Evolutionary conservation across 306 rosid genomes (phyloP).

Genomic region (Fagus crenata): DNA sequence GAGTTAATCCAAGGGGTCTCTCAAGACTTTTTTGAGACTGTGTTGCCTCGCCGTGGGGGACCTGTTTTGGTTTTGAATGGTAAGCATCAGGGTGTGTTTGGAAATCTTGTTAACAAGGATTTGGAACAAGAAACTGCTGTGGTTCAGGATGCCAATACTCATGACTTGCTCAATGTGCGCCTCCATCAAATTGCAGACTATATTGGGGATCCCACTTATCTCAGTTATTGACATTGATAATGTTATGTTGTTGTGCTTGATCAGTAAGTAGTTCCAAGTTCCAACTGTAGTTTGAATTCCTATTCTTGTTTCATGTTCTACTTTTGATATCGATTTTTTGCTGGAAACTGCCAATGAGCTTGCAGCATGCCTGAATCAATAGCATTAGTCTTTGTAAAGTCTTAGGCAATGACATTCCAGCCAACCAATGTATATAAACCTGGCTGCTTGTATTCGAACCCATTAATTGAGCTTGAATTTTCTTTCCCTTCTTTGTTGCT

Average conservation of each 20-base stretch:
- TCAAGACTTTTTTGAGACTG: slow-evolving; percentile 75
- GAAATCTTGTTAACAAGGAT: slow-evolving; percentile 79
- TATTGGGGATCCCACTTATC: slow-evolving; percentile 72
- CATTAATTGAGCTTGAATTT: too few relatives aligned
- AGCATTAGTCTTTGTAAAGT: too few relatives aligned
- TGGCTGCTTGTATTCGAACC: too few relatives aligned
- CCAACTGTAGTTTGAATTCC: too few relatives aligned
- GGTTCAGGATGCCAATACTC: slow-evolving; percentile 77
- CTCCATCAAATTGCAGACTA: slow-evolving; percentile 85
- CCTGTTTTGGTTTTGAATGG: slow-evolving; percentile 74
- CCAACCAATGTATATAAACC: too few relatives aligned
- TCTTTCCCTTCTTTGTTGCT: too few relatives aligned
- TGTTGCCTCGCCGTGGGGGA: slow-evolving; percentile 70
- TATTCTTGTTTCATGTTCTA: too few relatives aligned
- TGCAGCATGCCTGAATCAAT: too few relatives aligned
- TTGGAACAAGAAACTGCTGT: slow-evolving; percentile 59
- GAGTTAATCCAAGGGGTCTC: slow-evolving; percentile 84
- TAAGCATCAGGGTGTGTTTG: slow-evolving; percentile 74
- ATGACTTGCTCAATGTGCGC: slow-evolving; percentile 54
- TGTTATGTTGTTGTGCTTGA: too few relatives aligned
- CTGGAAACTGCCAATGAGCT: too few relatives aligned
- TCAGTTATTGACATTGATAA: slow-evolving; percentile 57
- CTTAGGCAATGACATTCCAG: too few relatives aligned
- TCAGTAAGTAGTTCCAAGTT: neutral
- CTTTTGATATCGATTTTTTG: too few relatives aligned